These are phyloP conservation scores for Populus trichocarpa DNA, from an alignment of 441 rosid genomes.

Conservation along the genomic window DNA sequence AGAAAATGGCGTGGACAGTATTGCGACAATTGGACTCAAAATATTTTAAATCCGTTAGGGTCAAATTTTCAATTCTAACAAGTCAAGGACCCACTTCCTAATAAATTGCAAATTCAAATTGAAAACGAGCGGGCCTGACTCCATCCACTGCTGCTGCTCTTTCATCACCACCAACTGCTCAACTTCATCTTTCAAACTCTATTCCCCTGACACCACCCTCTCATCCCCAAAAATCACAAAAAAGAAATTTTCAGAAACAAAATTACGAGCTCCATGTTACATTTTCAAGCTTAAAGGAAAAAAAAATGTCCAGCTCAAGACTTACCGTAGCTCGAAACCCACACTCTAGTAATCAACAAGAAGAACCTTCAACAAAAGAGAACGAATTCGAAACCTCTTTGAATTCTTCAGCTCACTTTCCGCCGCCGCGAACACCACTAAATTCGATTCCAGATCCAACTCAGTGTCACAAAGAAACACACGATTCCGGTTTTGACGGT, in stretches of 20 bases:
- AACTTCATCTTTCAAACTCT: constrained; percentile 9
- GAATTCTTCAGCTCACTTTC: constrained; percentile 36
- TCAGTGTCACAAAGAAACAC: constrained; percentile 42
- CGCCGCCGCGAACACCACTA: constrained; percentile 75
- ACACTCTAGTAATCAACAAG: constrained; percentile 29
- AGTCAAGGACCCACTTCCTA: background rate
- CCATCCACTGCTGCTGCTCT: background rate
- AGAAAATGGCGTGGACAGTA: background rate
- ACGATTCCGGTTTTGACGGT: constrained; percentile 33
- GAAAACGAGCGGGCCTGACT: constrained; percentile 31
- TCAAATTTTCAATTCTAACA: background rate
- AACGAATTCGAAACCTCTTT: constrained; percentile 49
- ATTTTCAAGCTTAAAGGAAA: background rate
- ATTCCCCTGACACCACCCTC: background rate
- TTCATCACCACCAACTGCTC: background rate
- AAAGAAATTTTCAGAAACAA: background rate
- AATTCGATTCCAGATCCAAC: constrained; percentile 78
- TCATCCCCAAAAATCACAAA: constrained; percentile 2
- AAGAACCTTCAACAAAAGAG: constrained; percentile 47
- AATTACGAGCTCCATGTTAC: too few species aligned
- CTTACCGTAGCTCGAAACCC: constrained; percentile 25
- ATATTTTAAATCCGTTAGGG: background rate
- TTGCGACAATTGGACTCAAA: background rate
- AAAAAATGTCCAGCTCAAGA: constrained; percentile 26
- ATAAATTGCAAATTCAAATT: constrained; percentile 22